Evolutionary conservation across 1,284 basidiomycete genomes (phyloP).

Genomic region (Tetrapyrgos nigripes): DNA sequence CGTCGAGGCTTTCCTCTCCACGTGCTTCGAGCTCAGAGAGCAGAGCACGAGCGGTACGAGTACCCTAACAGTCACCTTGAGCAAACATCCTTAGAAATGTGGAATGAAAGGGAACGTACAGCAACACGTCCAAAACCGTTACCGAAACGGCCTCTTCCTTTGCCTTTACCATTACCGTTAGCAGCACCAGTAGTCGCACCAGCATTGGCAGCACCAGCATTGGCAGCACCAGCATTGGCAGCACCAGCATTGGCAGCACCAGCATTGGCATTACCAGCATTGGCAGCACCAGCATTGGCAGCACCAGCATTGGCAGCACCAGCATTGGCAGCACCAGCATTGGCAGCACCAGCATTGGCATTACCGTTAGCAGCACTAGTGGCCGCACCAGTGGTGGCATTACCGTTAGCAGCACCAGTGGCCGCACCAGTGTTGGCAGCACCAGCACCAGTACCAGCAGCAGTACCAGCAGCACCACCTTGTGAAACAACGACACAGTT

Average conservation of each 20-base stretch:
- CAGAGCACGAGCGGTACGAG: conserved; percentile 40
- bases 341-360: conserved; percentile 11
- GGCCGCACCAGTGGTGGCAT: conserved; percentile 11
- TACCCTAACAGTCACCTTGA: conserved; percentile 29
- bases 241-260: conserved; percentile 18
- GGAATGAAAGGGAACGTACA: not conserved
- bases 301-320: conserved; percentile 13
- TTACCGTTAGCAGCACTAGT: conserved; percentile 10
- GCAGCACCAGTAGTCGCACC: conserved; percentile 10
- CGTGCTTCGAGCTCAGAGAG: conserved; percentile 31
- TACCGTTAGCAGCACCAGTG: not conserved
- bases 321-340: conserved; percentile 8
- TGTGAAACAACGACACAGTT: conserved; percentile 50
- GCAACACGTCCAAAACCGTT: conserved; percentile 3
- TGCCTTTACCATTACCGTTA: conserved; percentile 14
- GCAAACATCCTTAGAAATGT: not conserved
- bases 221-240: conserved; percentile 15
- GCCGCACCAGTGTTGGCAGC: conserved; percentile 8
- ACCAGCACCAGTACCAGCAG: conserved; percentile 21
- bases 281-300: conserved; percentile 8
- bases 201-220: conserved; percentile 18
- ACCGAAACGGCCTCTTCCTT: conserved; percentile 8
- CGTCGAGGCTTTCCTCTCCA: conserved; percentile 25
- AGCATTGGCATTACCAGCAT: conserved; percentile 1
- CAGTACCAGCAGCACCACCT: conserved; percentile 22